Conservation (phyloP, 495 filamentous ascomycete species). For the Xylaria acuta region DNA sequence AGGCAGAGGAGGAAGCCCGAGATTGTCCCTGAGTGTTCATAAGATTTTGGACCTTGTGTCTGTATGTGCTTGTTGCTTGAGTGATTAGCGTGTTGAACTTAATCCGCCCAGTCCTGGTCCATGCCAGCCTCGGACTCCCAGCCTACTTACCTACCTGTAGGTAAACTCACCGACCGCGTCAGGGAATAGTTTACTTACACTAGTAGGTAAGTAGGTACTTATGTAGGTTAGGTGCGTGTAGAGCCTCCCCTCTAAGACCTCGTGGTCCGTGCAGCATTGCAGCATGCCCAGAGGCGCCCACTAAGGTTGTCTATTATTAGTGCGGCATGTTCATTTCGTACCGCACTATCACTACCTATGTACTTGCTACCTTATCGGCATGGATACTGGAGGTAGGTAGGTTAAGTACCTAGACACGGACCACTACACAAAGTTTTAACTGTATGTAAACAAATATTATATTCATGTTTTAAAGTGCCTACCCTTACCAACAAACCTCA, state of each 20-base stretch:
- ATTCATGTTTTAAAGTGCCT: too few relatives aligned
- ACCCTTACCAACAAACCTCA: too few relatives aligned
- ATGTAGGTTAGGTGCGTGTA: not conserved
- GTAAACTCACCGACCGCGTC: conserved; percentile 3
- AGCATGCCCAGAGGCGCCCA: not conserved
- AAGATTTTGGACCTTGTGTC: not conserved
- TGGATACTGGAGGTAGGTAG: too few relatives aligned
- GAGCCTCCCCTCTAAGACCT: not conserved
- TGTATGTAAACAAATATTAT: too few relatives aligned
- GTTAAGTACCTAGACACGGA: too few relatives aligned
- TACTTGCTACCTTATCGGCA: too few relatives aligned
- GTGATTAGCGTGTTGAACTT: not conserved
- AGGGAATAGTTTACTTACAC: not conserved
- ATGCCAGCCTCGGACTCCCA: conserved; percentile 4
- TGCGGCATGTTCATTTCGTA: not conserved
- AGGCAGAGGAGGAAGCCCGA: not conserved
- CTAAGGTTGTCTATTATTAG: not conserved
- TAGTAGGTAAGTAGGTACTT: not conserved
- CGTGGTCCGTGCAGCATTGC: not conserved
- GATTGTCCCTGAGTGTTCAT: not conserved
- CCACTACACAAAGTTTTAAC: too few relatives aligned
- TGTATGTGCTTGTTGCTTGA: not conserved
- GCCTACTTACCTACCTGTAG: conserved; percentile 1
- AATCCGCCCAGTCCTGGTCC: not conserved
- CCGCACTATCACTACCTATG: not conserved